Conservation (phyloP, 306 rosid species). For the Casuarina equisetifolia region DNA sequence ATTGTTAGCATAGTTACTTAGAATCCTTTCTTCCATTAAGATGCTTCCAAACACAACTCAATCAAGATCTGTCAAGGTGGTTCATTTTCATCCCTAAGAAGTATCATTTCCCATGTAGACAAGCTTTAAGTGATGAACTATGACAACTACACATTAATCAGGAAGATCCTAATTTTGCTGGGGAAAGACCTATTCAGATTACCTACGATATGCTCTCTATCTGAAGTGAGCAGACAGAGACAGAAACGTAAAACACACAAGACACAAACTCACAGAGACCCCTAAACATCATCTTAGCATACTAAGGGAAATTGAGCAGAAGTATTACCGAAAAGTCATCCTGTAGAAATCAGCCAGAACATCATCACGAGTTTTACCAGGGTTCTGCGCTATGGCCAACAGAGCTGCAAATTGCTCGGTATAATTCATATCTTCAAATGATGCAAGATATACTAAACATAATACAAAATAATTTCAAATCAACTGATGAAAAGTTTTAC, state of each 20-base stretch:
- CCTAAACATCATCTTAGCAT: conserved; percentile 17
- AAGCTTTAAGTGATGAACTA: background rate
- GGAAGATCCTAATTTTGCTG: background rate
- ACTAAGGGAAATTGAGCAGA: conserved; percentile 9
- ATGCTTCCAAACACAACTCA: background rate
- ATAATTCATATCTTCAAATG: conserved; percentile 58
- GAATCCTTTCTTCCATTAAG: background rate
- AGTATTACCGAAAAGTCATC: conserved; percentile 73
- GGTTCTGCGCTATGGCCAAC: conserved; percentile 81
- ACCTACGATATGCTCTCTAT: background rate
- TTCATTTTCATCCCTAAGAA: background rate
- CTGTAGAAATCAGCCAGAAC: conserved; percentile 78
- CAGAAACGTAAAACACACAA: background rate
- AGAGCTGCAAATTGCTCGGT: conserved; percentile 78
- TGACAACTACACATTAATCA: conserved; percentile 1
- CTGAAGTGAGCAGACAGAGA: background rate
- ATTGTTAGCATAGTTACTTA: background rate
- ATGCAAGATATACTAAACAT: conserved; percentile 72
- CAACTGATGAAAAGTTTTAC: conserved; percentile 20
- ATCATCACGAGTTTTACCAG: conserved; percentile 83
- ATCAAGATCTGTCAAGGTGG: background rate
- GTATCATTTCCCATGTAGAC: background rate
- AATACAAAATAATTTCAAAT: conserved; percentile 25
- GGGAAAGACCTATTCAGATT: background rate
- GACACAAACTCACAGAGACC: background rate